Evolutionary conservation across 441 rosid species (phyloP), one percentile per base, ranked within the genome.

Genomic region (Erodium trifolium): DNA sequence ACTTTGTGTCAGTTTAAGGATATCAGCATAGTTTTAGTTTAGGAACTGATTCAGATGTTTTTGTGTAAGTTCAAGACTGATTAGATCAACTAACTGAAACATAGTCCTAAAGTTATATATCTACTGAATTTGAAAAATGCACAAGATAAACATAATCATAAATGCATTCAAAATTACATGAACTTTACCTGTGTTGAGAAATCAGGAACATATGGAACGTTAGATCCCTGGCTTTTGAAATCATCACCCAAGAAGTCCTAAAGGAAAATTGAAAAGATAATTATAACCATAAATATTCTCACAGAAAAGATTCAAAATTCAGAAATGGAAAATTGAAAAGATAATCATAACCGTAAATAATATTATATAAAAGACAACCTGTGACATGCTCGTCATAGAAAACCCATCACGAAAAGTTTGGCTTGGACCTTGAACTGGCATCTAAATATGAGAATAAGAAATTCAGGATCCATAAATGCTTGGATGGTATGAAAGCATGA

Each of bases 161-260:
- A 31, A 43, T 23, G 65, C 27, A 69, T 66, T 18, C 41, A 19
- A 65, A 41, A 39, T 72, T 68, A 39, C 63, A 71, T 69, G 45
- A 67, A 23, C 6, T 55, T 10, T 75, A 90, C 98, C 97, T 95
- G 99, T 17, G 96, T 88, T 27, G 98, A 83, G 78, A 90, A 92
- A 71, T 95, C 98, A 47, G 91, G 76, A 78, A 90, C 86, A 77
- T 92, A 92, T 63, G 97, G 95, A 80, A 81, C 96, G 78, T 89
- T 93, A 43, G 99, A 95, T 75, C 98, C 98, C 81, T 92, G 98
- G 78, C 99, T 95, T 83, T 95, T 92, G 75, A 95, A 82, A 84
- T 95, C 98, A 77, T 95, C 98, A 67, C 90, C 88, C 83, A 92
- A 82, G 82, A 92, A 95, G 69, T 95, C 98, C 99, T 95, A 80